phyloP scores from a whole-genome alignment of 305 asterid genomes.

The Solanum hybrid region DNA sequence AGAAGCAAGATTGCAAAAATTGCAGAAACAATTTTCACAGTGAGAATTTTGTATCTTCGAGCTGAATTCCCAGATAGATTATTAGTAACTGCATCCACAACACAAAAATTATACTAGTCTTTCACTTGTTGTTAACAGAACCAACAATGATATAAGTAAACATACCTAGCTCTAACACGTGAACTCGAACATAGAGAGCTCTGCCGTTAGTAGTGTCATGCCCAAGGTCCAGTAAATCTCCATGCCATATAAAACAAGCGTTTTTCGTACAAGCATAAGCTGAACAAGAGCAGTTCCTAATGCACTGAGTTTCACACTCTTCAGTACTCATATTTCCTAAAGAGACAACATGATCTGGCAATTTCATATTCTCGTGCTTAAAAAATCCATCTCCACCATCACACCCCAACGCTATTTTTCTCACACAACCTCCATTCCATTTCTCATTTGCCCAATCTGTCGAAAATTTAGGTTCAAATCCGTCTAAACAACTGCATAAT shows the following conservation, averaged over 20 bases:
- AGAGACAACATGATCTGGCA: conserved; percentile 32
- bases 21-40: background rate
- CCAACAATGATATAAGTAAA: background rate
- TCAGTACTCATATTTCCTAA: conserved; percentile 18
- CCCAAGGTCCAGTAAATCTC: conserved; percentile 32
- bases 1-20: background rate
- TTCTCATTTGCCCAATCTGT: conserved; percentile 23
- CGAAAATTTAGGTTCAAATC: conserved; percentile 28
- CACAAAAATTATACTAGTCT: background rate
- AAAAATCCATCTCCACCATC: conserved; percentile 15
- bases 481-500: conserved; percentile 33
- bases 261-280: conserved; percentile 29
- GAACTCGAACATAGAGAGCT: background rate
- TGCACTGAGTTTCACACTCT: conserved; percentile 34
- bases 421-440: conserved; percentile 35
- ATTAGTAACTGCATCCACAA: background rate
- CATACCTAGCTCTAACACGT: background rate
- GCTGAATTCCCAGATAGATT: background rate
- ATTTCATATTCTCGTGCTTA: conserved; percentile 21
- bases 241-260: conserved; percentile 41
- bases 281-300: conserved; percentile 43
- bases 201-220: background rate
- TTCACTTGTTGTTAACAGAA: background rate
- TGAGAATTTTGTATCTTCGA: background rate
- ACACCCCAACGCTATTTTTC: conserved; percentile 24